Base-by-base conservation (phyloP, 306 rosid species). In the Sesbania bispinosa region DNA sequence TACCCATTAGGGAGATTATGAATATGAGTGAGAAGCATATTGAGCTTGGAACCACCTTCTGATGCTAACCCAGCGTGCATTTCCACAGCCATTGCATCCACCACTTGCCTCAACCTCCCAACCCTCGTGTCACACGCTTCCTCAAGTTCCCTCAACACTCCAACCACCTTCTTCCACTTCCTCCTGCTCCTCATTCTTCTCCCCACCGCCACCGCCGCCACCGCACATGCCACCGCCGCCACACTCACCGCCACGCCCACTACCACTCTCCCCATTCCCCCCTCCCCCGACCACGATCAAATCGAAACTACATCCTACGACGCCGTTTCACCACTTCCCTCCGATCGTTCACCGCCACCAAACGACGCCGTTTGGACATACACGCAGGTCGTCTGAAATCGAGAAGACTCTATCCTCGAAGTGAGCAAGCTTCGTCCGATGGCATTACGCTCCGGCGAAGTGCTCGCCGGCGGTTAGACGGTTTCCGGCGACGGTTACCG, bases 21-120 rank as follows among this genome's bases (percentile, higher is more conserved):
- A 6, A 90, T 84, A 63, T 79, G 83, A 5, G 95, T 90, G 88
- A 88, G 90, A 46, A 90, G 79, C 97, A 90, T 90, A 86, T 86
- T 86, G 81, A 90, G 97, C 84, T 88, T 91, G 27, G 97, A 91
- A 63, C 97, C 97, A 52, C 96, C 96, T 77, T 88, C 89, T 26
- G 97, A 88, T 36, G 97, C 96, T 73, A 88, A 80, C 7, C 97
- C 97, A 26, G 97, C 97, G 84, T 87, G 97, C 97, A 91, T 91
- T 87, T 91, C 97, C 20, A 91, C 92, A 0, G 89, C 92, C 96
- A 91, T 86, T 11, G 97, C 96, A 77, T 86, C 92, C 38, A 88
- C 92, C 69, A 91, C 96, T 57, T 88, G 96, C 58, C 75, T 81
- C 70, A 91, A 46, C 81, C 92, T 86, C 75, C 64, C 88, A 11